These are phyloP conservation scores for Chrysanthemum seticuspe DNA, from an alignment of 129 eudicot genomes.

Conservation along the genomic window DNA sequence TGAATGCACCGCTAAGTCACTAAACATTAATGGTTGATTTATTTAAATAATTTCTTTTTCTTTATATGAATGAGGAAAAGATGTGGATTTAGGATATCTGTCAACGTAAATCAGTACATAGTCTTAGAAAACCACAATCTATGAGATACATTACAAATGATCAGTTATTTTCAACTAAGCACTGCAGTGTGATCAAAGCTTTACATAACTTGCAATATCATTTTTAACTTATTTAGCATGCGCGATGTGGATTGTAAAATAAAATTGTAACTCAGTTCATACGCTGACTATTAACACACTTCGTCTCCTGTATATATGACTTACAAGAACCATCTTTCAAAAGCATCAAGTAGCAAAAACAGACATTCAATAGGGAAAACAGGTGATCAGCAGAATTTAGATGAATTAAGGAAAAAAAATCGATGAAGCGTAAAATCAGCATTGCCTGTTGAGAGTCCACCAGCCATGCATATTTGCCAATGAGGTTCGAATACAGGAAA, in stretches of 20 bases:
- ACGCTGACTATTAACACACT: no score
- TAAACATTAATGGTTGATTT: no score
- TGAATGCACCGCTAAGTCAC: no score
- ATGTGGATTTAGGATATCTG: conserved; percentile 6
- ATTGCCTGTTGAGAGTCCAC: conserved; percentile 94
- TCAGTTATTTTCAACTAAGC: background rate
- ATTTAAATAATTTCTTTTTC: background rate
- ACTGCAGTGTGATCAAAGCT: background rate
- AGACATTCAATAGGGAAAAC: background rate
- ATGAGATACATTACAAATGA: background rate
- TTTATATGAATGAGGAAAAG: background rate
- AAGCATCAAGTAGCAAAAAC: conserved; percentile 9
- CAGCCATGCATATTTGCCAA: conserved; percentile 99
- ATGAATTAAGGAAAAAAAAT: conserved; percentile 1
- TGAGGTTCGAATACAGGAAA: conserved; percentile 98
- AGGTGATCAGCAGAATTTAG: conserved; percentile 10
- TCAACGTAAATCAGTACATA: background rate
- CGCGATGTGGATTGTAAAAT: no score
- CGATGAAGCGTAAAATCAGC: background rate
- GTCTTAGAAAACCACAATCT: background rate
- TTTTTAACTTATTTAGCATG: background rate
- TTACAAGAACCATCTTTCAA: background rate
- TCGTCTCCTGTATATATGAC: background rate
- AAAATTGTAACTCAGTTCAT: no score
- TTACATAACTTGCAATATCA: background rate